Conservation (phyloP, 2,329 filamentous ascomycete species). For the Fusarium neocosmosporiellum region DNA sequence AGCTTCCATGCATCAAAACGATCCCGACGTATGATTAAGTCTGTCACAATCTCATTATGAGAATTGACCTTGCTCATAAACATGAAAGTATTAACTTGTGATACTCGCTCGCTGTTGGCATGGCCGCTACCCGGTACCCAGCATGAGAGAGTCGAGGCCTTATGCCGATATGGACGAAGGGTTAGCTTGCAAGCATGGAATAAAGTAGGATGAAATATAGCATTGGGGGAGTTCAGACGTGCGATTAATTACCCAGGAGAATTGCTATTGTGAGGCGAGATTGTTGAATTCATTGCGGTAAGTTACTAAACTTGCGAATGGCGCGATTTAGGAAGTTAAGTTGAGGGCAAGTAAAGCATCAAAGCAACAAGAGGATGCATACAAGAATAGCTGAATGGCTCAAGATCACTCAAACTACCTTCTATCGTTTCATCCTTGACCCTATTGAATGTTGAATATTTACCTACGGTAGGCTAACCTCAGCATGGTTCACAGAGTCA, state of each 20-base stretch:
- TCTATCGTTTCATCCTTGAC: background rate
- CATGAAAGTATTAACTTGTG: background rate
- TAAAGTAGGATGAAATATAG: background rate
- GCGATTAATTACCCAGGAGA: background rate
- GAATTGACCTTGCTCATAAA: background rate
- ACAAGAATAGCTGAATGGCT: too few species aligned
- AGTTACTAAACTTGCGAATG: background rate
- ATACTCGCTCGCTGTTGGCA: background rate
- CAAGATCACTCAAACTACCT: background rate
- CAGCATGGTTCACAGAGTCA: background rate
- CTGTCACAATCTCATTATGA: background rate
- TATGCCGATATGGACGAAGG: too few species aligned
- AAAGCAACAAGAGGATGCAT: background rate
- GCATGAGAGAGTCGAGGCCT: background rate
- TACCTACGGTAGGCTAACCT: background rate
- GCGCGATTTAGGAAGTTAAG: accelerated
- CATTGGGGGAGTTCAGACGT: accelerated
- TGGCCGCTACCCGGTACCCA: background rate
- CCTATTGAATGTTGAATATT: background rate
- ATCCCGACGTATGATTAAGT: background rate
- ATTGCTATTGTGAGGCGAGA: too few species aligned
- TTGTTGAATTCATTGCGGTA: background rate
- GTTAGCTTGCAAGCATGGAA: accelerated
- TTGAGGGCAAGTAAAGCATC: background rate
- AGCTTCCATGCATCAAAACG: background rate